A percentile compares a stretch with the other conserved stretches of the same genome.
phyloP scores from a whole-genome alignment of 2,329 filamentous ascomycete genomes.

The Aspergillus amoenus region DNA sequence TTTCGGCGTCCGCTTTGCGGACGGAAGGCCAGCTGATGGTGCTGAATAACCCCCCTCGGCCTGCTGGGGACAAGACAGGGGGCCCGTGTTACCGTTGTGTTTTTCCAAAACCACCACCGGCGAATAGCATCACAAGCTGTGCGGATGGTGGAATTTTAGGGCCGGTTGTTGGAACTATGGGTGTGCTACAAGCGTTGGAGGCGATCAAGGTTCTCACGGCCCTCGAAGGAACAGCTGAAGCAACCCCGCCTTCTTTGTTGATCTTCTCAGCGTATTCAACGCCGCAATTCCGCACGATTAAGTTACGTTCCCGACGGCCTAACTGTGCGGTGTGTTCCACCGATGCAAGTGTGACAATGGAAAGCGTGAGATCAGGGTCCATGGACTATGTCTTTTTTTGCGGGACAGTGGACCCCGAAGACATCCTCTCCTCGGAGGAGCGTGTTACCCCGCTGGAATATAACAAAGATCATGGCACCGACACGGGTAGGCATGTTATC shows the following conservation, averaged over 20 bases:
- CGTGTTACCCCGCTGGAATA: constrained; percentile 68
- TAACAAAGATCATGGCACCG: constrained; percentile 24
- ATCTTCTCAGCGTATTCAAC: constrained; percentile 46
- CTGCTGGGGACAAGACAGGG: constrained; percentile 57
- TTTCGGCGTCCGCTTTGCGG: constrained; percentile 85
- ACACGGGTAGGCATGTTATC: constrained; percentile 50
- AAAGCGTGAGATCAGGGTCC: constrained; percentile 62
- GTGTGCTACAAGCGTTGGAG: constrained; percentile 85
- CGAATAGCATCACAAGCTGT: constrained; percentile 78
- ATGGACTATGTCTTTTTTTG: constrained; percentile 88
- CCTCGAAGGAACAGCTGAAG: constrained; percentile 23
- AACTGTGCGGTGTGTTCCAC: constrained; percentile 77
- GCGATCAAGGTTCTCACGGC: constrained; percentile 75
- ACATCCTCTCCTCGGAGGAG: constrained; percentile 61
- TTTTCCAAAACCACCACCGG: constrained; percentile 82
- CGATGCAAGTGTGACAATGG: constrained; percentile 60
- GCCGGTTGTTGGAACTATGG: constrained; percentile 90
- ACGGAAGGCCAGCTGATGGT: constrained; percentile 89
- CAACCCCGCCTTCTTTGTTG: constrained; percentile 35
- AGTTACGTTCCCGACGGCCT: constrained; percentile 66
- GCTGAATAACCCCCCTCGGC: constrained; percentile 73
- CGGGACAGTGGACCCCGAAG: constrained; percentile 59
- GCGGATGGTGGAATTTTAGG: constrained; percentile 92
- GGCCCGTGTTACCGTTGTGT: constrained; percentile 93
- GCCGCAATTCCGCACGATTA: constrained; percentile 68